These are phyloP conservation scores for Bipolaris zeicola DNA, from an alignment of 2,329 filamentous ascomycete species.

Conservation along the genomic window DNA sequence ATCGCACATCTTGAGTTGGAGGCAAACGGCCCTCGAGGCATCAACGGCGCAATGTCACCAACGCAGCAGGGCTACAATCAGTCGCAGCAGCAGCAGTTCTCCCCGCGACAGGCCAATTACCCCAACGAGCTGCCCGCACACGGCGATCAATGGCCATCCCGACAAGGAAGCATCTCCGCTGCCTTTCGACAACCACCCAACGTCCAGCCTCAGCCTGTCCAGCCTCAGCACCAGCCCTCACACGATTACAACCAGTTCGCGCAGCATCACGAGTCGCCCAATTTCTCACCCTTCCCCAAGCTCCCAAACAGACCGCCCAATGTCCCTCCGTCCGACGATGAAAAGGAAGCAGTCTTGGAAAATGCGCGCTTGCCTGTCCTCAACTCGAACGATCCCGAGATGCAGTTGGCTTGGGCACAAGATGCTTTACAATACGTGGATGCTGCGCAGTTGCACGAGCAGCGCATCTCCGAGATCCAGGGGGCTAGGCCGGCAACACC, in stretches of 20 bases:
- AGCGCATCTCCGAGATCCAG: conserved; percentile 66
- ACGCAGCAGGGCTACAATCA: conserved; percentile 35
- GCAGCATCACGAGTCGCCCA: conserved; percentile 63
- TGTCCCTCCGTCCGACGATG: conserved; percentile 90
- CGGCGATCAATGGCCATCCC: conserved; percentile 38
- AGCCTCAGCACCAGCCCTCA: conserved; percentile 31
- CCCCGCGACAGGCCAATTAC: conserved; percentile 41
- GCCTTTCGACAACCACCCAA: conserved; percentile 45
- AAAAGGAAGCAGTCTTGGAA: conserved; percentile 89
- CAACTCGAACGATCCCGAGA: conserved; percentile 91
- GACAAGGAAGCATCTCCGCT: conserved; percentile 46
- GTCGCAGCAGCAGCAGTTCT: conserved; percentile 32
- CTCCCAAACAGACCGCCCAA: conserved; percentile 79
- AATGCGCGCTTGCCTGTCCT: conserved; percentile 82
- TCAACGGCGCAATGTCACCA: conserved; percentile 38
- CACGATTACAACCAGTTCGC: conserved; percentile 50
- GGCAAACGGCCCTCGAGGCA: conserved; percentile 58
- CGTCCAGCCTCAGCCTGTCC: conserved; percentile 39
- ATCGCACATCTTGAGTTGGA: conserved; percentile 89
- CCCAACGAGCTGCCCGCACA: conserved; percentile 28
- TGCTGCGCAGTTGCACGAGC: conserved; percentile 75
- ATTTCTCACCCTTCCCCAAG: conserved; percentile 90
- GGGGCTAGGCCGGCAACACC: conserved; percentile 76
- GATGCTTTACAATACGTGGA: conserved; percentile 91
- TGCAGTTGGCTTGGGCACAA: conserved; percentile 96